Evolutionary conservation across 768 basidiomycete genomes (phyloP), one percentile per base, ranked within the genome.

Genomic region (Kwoniella heveanensis): DNA sequence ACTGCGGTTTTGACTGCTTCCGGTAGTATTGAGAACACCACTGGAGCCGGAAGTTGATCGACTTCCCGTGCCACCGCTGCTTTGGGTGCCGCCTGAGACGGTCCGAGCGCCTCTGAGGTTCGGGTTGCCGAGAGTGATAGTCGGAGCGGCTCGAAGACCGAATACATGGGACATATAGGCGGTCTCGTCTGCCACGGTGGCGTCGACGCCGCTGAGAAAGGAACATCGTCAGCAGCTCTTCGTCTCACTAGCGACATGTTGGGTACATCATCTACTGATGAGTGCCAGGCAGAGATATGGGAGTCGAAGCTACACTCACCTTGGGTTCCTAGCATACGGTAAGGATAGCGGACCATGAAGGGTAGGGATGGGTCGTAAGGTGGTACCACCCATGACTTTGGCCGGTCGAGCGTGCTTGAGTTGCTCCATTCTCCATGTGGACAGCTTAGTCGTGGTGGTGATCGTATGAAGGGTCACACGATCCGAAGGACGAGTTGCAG

Each of bases 271-370:
- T 30, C 9, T n/a, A 26, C n/a, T 21, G 27, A 47, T 17, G 60
- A 21, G 8, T 21, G 15, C 51, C 10, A 10, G 13, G 25, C 37
- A 13, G 44, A 32, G 37, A 22, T 9, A n/a, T 44, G 32, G 32
- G 32, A 32, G 13, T 6, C 7, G 32, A 13, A 6, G 13, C 13
- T 5, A 32, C 15, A 63, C 72, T 54, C 37, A 76, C 74, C 74
- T 76, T 8, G 74, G 74, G 46, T 76, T 76, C n/a, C 74, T 60
- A 12, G 74, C 74, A 50, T 76, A 76, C 10, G 74, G 74, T 0
- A 76, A 49, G 1, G 70, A 69, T 9, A 70, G 50, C 1, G 72
- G 71, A 9, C 74, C 74, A 66, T 73, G 68, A 2, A 76, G 59
- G 2, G 72, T 53, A 5, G 74, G 24, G 48, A 76, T 71, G 12